These are phyloP conservation scores for Luffa aegyptiaca DNA, from an alignment of 306 rosid genomes.

Conservation along the genomic window DNA sequence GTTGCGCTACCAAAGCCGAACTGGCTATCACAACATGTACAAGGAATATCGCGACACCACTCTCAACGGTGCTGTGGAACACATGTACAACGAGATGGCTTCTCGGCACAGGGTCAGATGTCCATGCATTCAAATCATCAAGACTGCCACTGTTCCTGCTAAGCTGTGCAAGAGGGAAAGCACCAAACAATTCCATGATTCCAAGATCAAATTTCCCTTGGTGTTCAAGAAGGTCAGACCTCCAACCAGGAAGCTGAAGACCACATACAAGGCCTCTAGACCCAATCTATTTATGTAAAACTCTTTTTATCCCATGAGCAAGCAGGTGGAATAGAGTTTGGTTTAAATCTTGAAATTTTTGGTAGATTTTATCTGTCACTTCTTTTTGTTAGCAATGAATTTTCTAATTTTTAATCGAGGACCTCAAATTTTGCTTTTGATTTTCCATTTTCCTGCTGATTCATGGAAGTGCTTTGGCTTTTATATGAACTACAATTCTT, in stretches of 20 bases:
- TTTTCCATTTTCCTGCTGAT: background rate
- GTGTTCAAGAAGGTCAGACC: conserved; percentile 77
- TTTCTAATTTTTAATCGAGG: background rate
- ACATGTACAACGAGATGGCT: conserved; percentile 81
- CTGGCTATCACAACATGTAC: conserved; percentile 90
- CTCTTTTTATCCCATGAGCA: background rate
- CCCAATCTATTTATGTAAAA: conserved; percentile 78
- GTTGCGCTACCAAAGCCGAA: conserved; percentile 82
- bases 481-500: background rate
- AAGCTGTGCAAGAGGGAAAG: conserved; percentile 91
- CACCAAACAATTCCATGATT: conserved; percentile 78
- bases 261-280: conserved; percentile 79
- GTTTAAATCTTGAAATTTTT: background rate
- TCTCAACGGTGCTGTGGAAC: conserved; percentile 68
- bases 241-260: conserved; percentile 76
- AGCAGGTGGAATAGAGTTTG: background rate
- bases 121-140: conserved; percentile 85
- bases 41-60: conserved; percentile 92
- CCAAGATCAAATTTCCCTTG: conserved; percentile 85
- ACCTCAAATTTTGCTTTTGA: background rate
- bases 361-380: background rate
- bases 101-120: conserved; percentile 82
- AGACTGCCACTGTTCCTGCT: conserved; percentile 76
- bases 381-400: background rate
- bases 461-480: background rate